Conservation (phyloP, 352 stramenopile species). For the Globisporangium middletonii region DNA sequence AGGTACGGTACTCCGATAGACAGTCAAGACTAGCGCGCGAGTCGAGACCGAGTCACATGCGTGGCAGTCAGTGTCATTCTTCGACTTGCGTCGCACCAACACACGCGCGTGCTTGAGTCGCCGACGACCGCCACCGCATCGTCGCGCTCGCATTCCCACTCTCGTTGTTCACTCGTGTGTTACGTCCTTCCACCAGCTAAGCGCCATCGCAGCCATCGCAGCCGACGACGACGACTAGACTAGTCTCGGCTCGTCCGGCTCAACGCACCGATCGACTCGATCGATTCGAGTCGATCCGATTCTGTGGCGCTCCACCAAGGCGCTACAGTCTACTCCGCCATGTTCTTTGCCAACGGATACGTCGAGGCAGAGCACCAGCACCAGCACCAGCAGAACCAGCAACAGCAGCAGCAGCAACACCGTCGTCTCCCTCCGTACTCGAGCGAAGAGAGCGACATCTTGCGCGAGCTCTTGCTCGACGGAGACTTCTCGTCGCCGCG, state of each 20-base stretch:
- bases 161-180: too few relatives aligned
- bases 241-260: background rate
- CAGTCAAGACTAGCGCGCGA: background rate
- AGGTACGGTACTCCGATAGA: too few relatives aligned
- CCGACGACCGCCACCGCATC: conserved; percentile 7
- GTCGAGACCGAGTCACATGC: background rate
- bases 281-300: background rate
- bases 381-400: conserved; percentile 5
- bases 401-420: conserved; percentile 10
- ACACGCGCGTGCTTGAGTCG: conserved; percentile 8
- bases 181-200: too few relatives aligned
- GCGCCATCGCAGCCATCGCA: too few relatives aligned
- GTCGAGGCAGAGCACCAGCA: conserved; percentile 39
- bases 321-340: conserved; percentile 14
- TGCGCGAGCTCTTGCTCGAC: conserved; percentile 69
- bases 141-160: too few relatives aligned
- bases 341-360: conserved; percentile 75
- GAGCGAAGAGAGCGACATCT: conserved; percentile 66
- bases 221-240: too few relatives aligned
- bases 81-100: conserved; percentile 16
- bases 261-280: background rate
- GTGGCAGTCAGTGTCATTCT: conserved; percentile 9
- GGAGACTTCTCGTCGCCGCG: conserved; percentile 61
- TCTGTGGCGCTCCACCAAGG: background rate
- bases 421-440: conserved; percentile 34